A percentile compares a stretch with the other conserved stretches of the same genome.
Evolutionary conservation across 768 basidiomycete species (phyloP).

Genomic region (Hygrocybe coccinea): DNA sequence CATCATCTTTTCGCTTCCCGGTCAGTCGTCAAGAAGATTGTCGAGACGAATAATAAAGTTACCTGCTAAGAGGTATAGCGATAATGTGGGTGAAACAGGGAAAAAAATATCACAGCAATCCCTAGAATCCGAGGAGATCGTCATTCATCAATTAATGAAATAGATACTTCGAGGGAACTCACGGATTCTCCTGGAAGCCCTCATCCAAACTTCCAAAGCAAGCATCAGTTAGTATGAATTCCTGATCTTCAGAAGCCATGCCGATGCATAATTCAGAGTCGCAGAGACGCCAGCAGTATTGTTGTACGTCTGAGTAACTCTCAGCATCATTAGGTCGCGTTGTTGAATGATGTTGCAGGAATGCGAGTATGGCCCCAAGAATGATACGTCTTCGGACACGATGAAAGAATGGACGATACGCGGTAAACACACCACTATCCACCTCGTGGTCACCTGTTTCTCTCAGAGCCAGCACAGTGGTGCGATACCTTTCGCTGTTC

Average conservation of each 20-base stretch:
- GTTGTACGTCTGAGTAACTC: slow-evolving; percentile 28
- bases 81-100: slow-evolving; percentile 49
- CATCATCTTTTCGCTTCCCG: slow-evolving; percentile 8
- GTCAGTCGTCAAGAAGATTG: slow-evolving; percentile 9
- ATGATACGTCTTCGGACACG: slow-evolving; percentile 5
- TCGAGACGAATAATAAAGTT: slow-evolving; percentile 14
- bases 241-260: slow-evolving; percentile 48
- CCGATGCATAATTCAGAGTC: slow-evolving; percentile 53
- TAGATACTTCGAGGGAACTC: slow-evolving; percentile 16
- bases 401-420: slow-evolving; percentile 2
- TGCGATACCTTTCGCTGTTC: slow-evolving; percentile 45
- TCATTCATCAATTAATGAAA: background rate
- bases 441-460: background rate
- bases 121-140: slow-evolving; percentile 12
- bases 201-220: slow-evolving; percentile 54
- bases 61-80: slow-evolving; percentile 48
- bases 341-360: slow-evolving; percentile 6
- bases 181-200: slow-evolving; percentile 41
- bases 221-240: slow-evolving; percentile 50
- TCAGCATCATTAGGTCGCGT: background rate
- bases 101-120: slow-evolving; percentile 50
- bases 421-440: background rate
- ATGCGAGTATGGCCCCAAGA: slow-evolving; percentile 1
- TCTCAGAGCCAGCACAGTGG: slow-evolving; percentile 27
- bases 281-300: slow-evolving; percentile 46